These are phyloP conservation scores for Xylaria castorea DNA, from an alignment of 495 filamentous ascomycete species.

Conservation along the genomic window DNA sequence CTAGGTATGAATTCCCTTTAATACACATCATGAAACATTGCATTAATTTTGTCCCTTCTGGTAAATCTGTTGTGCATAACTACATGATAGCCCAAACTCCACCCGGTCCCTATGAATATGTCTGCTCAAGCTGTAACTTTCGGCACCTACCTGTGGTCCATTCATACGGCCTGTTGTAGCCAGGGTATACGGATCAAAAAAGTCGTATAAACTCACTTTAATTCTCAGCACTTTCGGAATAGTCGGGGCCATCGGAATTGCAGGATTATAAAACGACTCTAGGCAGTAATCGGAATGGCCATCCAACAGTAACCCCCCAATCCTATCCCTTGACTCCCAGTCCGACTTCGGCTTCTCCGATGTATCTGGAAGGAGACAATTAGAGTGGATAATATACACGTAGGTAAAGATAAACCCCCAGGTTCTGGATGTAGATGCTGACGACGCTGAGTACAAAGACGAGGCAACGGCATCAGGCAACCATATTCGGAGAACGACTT, in stretches of 20 bases:
- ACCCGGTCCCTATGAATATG: not conserved
- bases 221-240: constrained; percentile 2
- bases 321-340: not conserved
- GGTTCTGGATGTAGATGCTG: not conserved
- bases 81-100: not conserved
- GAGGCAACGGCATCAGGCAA: not conserved
- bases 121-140: not conserved
- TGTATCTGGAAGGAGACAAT: not conserved
- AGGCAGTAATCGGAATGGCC: not conserved
- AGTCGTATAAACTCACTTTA: not conserved
- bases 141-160: not conserved
- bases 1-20: not conserved
- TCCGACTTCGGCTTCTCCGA: not conserved
- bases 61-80: not conserved
- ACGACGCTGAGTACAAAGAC: not conserved
- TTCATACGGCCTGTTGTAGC: not conserved
- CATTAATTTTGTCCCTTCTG: not conserved
- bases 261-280: not conserved
- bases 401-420: not conserved
- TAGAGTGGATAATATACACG: not conserved
- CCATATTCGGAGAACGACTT: not conserved
- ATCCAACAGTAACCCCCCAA: not conserved
- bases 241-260: not conserved
- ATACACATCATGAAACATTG: not conserved
- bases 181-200: not conserved